Base-by-base conservation (phyloP, 306 rosid species). In the Cucurbita pepo region DNA sequence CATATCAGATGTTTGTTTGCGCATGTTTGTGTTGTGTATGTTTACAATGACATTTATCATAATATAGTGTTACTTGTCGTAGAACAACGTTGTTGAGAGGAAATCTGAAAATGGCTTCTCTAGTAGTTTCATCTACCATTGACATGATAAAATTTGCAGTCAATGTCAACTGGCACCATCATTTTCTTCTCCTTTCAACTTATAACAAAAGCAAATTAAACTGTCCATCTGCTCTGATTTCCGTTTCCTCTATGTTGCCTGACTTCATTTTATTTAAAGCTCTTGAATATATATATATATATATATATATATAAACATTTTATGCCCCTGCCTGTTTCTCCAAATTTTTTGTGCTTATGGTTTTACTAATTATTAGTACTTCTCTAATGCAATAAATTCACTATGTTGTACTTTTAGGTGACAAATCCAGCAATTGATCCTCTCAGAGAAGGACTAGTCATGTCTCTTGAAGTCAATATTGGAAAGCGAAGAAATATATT, bases 361-460 rank as follows among this genome's bases (percentile, higher is more conserved):
- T 51, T 22, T 78, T 22, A 47, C 59, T 34, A n/a, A 38, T 54
- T 76, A 65, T 62, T 72, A 22, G 5, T 52, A 34, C 47, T 18
- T 44, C 51, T 43, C 15, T 47, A 22, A 22, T 52, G 48, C 60
- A 18, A 65, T 71, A 52, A 37, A 58, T 63, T 65, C 56, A 79
- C 51, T 40, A 47, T 78, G 44, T 30, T 53, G 10, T 30, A 51
- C 61, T 65, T 77, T 75, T 84, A 94, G 99, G 99, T 94, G 63
- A 94, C 99, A 56, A 94, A 94, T 85, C 99, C 99, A 75, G 99
- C 99, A 73, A 94, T 91, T 79, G 99, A 94, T 77, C 99, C 99
- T 59, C 99, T 94, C 69, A 83, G 97, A 84, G 99, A 94, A 87
- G 99, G 99, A 77, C 74, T 94, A 74, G 99, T 94, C 74, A 94